Evolutionary conservation across 805 yeast species (phyloP).

Genomic region (Kodamaea restingae): DNA sequence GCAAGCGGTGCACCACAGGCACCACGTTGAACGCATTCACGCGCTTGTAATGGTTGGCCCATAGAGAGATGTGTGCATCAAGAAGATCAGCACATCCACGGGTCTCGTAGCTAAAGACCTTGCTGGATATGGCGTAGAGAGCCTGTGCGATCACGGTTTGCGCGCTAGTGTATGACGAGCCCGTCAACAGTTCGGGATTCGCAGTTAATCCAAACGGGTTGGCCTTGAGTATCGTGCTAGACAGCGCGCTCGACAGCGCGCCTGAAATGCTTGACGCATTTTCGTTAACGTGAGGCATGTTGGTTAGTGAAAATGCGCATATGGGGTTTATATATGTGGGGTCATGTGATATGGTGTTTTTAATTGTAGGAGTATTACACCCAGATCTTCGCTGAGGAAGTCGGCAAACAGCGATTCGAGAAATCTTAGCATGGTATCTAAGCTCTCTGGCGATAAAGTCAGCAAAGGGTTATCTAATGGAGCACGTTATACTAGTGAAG

Average conservation of each 20-base stretch:
- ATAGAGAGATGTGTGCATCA: constrained; percentile 54
- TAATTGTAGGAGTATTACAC: no score
- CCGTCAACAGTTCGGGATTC: constrained; percentile 50
- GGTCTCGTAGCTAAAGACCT: constrained; percentile 68
- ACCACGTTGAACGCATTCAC: constrained; percentile 51
- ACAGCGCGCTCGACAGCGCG: neutral
- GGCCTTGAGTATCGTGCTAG: constrained; percentile 8
- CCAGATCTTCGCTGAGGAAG: no score
- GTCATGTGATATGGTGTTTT: constrained; percentile 8
- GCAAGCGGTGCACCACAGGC: constrained; percentile 59
- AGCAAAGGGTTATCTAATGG: no score
- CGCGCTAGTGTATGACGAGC: constrained; percentile 51
- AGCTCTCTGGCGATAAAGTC: no score
- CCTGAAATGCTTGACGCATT: neutral
- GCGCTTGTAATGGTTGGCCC: constrained; percentile 52
- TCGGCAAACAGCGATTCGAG: no score
- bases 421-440: no score
- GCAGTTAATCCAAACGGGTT: constrained; percentile 60
- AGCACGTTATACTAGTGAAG: no score
- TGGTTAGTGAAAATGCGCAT: neutral
- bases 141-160: constrained; percentile 52
- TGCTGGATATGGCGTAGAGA: constrained; percentile 46
- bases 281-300: neutral
- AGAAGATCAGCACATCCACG: constrained; percentile 57
- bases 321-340: constrained; percentile 1